Evolutionary conservation across 768 basidiomycete species (phyloP), one percentile per base, ranked within the genome.

Genomic region (Suillus tomentosus): DNA sequence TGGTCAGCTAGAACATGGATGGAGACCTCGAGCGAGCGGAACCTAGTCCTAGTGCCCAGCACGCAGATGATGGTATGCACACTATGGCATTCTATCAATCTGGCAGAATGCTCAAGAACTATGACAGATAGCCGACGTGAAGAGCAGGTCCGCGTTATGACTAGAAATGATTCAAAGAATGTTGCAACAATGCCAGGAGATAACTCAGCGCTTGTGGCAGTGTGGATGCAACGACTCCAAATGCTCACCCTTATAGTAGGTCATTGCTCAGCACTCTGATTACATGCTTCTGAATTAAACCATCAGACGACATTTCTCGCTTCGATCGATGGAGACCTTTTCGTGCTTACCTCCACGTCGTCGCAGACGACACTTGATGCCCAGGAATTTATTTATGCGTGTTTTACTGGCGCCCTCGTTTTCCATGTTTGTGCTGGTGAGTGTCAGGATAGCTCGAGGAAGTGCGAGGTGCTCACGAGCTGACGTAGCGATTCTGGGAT

Each of bases 341-440:
- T 77, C 59, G 60, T 70, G 45, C 54, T 76, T 60, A 74, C 70
- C 3, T 39, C 14, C 15, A 64, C 70, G 27, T 63, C 72, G 31
- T 76, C 71, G 6, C 65, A 69, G 8, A 66, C 70, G 3, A 69
- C 67, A 14, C 1, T 42, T 15, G 15, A 68, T 27, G 3, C 67
- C 19, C 71, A 69, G 42, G 68, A 76, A 31, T 36, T 76, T 17
- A 60, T 77, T 27, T 74, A 76, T 64, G 40, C 69, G 14, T 73
- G 71, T 60, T 71, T 76, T 54, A 50, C 73, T 7, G 76, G 76
- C 5, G 74, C 76, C 27, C 59, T 76, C 48, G 57, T 77, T 40
- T 73, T 76, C 55, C 74, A 77, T 34, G 56, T 77, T 10, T 74
- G 68, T 66, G 70, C 74, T 60, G 6, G 74, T 74, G 47, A 27